Conservation (phyloP, 768 basidiomycete genomes). For the Pilatotrama ljubarskyi region DNA sequence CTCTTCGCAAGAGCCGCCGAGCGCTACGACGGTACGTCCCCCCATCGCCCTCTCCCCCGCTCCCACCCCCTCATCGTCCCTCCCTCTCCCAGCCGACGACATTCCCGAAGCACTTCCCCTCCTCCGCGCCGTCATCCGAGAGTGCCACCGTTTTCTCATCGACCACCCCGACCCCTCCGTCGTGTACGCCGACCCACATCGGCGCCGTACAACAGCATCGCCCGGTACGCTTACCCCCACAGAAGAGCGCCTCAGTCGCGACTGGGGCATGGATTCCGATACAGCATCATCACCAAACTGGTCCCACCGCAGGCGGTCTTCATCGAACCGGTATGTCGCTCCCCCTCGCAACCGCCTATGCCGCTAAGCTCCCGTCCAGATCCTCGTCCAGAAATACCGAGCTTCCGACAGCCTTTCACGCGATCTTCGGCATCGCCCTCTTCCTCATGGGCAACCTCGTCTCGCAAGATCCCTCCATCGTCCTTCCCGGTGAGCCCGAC, state of each 20-base stretch:
- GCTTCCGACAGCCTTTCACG: constrained; percentile 64
- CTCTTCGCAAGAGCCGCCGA: constrained; percentile 57
- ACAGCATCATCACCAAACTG: neutral
- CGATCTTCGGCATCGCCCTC: constrained; percentile 62
- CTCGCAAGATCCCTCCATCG: constrained; percentile 49
- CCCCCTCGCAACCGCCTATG: neutral
- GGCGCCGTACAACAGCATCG: constrained; percentile 13
- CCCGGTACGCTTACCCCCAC: constrained; percentile 28
- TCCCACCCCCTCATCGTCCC: neutral
- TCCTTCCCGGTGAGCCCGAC: constrained; percentile 55
- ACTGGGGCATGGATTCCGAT: constrained; percentile 25
- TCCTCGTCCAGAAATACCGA: constrained; percentile 37
- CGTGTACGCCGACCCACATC: constrained; percentile 39
- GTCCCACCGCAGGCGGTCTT: neutral
- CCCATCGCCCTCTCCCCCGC: neutral
- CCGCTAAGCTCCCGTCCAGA: constrained; percentile 10
- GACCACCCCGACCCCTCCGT: constrained; percentile 57
- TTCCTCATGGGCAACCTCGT: constrained; percentile 66
- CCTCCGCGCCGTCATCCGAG: constrained; percentile 63
- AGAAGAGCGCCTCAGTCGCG: constrained; percentile 24
- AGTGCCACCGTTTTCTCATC: constrained; percentile 63
- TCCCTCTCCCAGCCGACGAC: constrained; percentile 39
- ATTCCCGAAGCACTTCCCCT: constrained; percentile 51
- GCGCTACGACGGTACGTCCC: constrained; percentile 55
- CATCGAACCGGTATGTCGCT: neutral